Percentiles rank a stretch among this genome's conserved stretches.
Evolutionary conservation across 192 early-diverging fungal species (phyloP).

Genomic region (Cetraspora pellucida): DNA sequence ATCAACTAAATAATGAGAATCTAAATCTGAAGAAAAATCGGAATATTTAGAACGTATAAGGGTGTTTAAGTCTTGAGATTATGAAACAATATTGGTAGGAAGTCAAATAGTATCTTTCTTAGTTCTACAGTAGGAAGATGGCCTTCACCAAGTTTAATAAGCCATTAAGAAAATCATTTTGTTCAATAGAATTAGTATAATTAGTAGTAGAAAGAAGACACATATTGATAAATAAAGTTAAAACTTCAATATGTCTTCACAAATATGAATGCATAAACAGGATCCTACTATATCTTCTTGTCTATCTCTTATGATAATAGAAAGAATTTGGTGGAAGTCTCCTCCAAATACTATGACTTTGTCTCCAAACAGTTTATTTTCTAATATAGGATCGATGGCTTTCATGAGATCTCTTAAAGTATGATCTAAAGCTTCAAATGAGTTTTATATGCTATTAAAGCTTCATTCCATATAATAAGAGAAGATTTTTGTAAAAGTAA

Average conservation of each 20-base stretch:
- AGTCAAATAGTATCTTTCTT: not conserved
- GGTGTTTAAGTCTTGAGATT: not conserved
- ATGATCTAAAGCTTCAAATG: not conserved
- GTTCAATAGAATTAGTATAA: not conserved
- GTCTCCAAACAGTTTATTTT: no score
- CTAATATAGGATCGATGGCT: no score
- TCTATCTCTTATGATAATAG: no score
- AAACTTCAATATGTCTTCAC: no score
- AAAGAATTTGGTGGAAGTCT: no score
- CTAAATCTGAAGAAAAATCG: not conserved
- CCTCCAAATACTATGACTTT: no score
- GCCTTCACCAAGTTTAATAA: not conserved
- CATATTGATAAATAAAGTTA: no score
- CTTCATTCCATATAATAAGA: no score
- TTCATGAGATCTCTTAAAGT: no score
- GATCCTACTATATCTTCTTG: no score
- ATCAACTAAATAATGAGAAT: not conserved
- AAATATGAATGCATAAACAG: no score
- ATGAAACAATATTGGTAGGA: not conserved
- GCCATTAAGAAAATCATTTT: slow-evolving; percentile 21
- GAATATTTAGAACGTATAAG: slow-evolving; percentile 29
- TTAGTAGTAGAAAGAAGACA: not conserved
- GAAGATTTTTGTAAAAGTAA: no score
- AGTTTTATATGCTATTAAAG: not conserved
- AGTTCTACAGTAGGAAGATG: not conserved